Evolutionary conservation across 371 early-diverging fungal species (phyloP), one percentile per base, ranked within the genome.

Genomic region (Mucor indicus): DNA sequence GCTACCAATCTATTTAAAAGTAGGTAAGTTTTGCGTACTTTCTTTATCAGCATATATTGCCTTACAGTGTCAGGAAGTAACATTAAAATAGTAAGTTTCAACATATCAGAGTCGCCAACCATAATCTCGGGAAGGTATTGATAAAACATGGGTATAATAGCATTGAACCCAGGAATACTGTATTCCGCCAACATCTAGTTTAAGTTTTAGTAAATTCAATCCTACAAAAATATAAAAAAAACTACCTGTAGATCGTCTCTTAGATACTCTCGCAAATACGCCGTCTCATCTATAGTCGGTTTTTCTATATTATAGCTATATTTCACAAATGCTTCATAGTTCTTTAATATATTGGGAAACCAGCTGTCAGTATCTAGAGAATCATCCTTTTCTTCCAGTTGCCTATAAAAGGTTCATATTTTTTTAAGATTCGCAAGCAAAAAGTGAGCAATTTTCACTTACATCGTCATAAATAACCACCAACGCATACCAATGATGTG

Each of bases 391-490:
- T 44, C 32, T 4, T 48, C 38, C n/a, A 40, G 36, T 15, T 36
- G 13, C n/a, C n/a, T n/a, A n/a, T n/a, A n/a, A n/a, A n/a, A n/a
- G n/a, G n/a, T n/a, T n/a, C n/a, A n/a, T n/a, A n/a, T n/a, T 35
- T 43, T 19, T 36, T 27, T 43, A 36, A 29, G n/a, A 1, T 32
- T 35, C 38, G 39, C 15, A n/a, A 30, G 20, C 25, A 21, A 25
- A 8, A 17, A 12, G 7, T 9, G 19, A 3, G 3, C 12, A 10
- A 35, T 36, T 24, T 8, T 12, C 29, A 27, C 55, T 22, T 69
- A 69, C 70, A 44, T 43, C 15, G 67, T 50, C 25, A 70, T 58
- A 36, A 59, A 57, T n/a, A 39, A 44, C 71, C 71, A 70, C 67
- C 71, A 70, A 1, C 71, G 64, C 62, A 63, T 64, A 0, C 67